Base-by-base conservation (phyloP, 108 stramenopile genomes). In the Skeletonema potamos region DNA sequence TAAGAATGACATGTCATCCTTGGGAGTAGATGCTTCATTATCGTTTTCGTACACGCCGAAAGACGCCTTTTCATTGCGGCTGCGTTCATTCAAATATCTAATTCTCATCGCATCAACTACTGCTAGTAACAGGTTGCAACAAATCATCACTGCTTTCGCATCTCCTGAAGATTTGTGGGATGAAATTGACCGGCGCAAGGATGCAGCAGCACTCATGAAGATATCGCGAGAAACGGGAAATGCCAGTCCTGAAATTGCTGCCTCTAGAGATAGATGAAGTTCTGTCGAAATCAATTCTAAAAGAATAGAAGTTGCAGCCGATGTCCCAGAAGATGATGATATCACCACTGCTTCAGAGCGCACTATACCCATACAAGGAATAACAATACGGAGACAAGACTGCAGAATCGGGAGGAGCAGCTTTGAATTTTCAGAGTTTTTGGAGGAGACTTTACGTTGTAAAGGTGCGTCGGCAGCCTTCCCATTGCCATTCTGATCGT, bases 321-420 rank as follows among this genome's bases (percentile, higher is more conserved):
- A 60, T 11, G 59, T 74, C 15, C 68, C 55, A 9, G 60, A 10
- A 1, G 71, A 51, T 26, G 58, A 65, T 59, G 69, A 61, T 60
- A 81, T 74, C 18, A 81, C 80, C 33, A 81, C 64, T 41, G 76
- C 87, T 67, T 57, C 63, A 48, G 71, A 76, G 33, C 58, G 74
- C 20, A 91, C 68, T 29, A 73, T 74, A 1, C 79, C 84, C 28
- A 90, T 58, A 54, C 82, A 75, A 22, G 74, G 87, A 13, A 91
- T 13, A n/a, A 88, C 56, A 26, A 85, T 62, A 39, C 94, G 87
- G 27, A 92, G 64, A 48, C 84, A 85, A 6, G 94, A 91, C 57
- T 90, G 92, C 34, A 95, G 72, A 37, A 95, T 88, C 13, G 92
- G 94, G 9, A 95, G 73, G 29, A 95, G 72, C 17, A 91, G 74